These are phyloP conservation scores for Verticillium nubilum DNA, from an alignment of 2,329 filamentous ascomycete genomes.

Conservation along the genomic window DNA sequence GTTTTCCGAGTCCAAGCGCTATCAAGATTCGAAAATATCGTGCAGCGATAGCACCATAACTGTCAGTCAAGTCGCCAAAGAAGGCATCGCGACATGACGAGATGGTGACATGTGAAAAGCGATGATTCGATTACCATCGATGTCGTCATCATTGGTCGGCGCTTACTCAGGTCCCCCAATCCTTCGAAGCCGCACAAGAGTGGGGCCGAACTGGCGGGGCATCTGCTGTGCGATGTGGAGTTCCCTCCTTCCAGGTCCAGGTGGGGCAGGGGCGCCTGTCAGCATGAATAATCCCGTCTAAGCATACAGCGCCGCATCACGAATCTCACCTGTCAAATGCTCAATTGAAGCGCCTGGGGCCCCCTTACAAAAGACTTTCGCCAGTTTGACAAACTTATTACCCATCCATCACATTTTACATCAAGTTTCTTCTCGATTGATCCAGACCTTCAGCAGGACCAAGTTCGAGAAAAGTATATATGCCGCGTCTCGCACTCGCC, in stretches of 20 bases:
- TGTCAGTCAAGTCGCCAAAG: neutral
- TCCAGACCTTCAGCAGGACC: constrained; percentile 1
- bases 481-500: constrained; percentile 26
- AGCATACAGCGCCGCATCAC: neutral
- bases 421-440: constrained; percentile 8
- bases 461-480: constrained; percentile 26
- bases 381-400: neutral
- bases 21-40: too few relatives aligned
- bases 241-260: neutral
- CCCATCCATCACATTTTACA: neutral
- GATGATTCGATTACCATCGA: neutral
- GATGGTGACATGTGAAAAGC: neutral
- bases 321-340: neutral
- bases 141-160: neutral
- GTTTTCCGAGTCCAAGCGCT: too few relatives aligned
- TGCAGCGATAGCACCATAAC: too few relatives aligned
- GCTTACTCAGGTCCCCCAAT: neutral
- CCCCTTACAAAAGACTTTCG: neutral
- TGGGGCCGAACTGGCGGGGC: neutral
- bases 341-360: too few relatives aligned
- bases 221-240: neutral
- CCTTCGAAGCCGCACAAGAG: neutral
- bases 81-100: neutral
- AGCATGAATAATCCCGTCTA: constrained; percentile 13
- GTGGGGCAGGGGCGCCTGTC: constrained; percentile 4